These are phyloP conservation scores for Pharnaceum exiguum DNA, from an alignment of 148 eudicot species.

Conservation along the genomic window DNA sequence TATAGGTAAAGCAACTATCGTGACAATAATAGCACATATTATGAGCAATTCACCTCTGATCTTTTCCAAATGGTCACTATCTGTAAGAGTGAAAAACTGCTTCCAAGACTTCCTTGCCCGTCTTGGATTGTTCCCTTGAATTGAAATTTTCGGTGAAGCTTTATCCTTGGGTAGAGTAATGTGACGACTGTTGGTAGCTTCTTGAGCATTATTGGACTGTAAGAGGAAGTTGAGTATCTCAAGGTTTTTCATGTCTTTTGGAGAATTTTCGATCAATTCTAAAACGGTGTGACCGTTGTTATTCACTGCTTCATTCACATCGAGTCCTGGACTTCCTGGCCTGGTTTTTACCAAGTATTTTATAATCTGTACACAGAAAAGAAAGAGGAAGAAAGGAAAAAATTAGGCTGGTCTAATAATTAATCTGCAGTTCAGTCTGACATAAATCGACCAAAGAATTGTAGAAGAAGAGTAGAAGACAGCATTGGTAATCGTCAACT, in stretches of 20 bases:
- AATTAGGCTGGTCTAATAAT: too few relatives aligned
- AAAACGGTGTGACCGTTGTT: conserved; percentile 29
- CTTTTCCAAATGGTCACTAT: conserved; percentile 7
- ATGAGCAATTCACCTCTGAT: conserved; percentile 19
- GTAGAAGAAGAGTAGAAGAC: too few relatives aligned
- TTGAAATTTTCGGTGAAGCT: neutral
- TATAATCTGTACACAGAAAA: conserved; percentile 14
- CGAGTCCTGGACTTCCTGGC: conserved; percentile 7
- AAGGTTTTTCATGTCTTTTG: conserved; percentile 31
- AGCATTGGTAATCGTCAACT: too few relatives aligned
- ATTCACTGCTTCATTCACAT: conserved; percentile 17
- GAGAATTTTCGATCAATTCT: conserved; percentile 32
- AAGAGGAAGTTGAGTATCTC: conserved; percentile 27
- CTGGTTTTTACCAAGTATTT: conserved; percentile 23
- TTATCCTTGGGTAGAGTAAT: neutral
- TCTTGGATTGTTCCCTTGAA: neutral
- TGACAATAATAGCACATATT: conserved; percentile 15
- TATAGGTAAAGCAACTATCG: conserved; percentile 14
- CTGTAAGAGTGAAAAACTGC: conserved; percentile 16
- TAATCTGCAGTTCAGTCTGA: too few relatives aligned
- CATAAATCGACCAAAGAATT: too few relatives aligned
- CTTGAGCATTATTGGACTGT: conserved; percentile 13
- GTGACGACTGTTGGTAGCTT: neutral
- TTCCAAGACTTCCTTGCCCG: conserved; percentile 20
- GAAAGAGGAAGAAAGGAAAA: neutral